Conservation (phyloP, 2,329 filamentous ascomycete genomes). For the Colletotrichum tamarilloi region DNA sequence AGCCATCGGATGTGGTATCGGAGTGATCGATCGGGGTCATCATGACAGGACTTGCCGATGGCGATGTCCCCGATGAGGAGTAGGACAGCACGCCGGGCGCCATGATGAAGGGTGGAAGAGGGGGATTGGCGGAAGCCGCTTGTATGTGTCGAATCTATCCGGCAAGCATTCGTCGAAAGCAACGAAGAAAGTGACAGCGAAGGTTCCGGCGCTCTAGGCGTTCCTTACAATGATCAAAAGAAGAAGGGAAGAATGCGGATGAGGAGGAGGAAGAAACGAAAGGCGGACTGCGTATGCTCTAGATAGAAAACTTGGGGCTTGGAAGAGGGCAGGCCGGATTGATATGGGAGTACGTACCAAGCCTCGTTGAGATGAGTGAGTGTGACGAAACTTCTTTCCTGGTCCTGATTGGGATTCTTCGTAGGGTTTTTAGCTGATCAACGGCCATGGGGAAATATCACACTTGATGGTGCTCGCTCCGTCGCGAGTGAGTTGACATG, state of each 20-base stretch:
- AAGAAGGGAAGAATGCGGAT: not conserved
- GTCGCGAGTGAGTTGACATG: slow-evolving; percentile 32
- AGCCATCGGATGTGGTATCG: slow-evolving; percentile 35
- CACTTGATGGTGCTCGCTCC: slow-evolving; percentile 28
- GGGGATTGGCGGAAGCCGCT: slow-evolving; percentile 31
- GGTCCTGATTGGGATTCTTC: slow-evolving; percentile 9
- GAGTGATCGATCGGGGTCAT: slow-evolving; percentile 36
- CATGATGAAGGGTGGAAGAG: slow-evolving; percentile 30
- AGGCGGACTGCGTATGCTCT: slow-evolving; percentile 31
- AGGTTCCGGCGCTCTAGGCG: slow-evolving; percentile 34
- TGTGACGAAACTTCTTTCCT: slow-evolving; percentile 27
- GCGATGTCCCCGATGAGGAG: slow-evolving; percentile 37
- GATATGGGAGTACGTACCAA: slow-evolving; percentile 34
- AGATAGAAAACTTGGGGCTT: slow-evolving; percentile 16
- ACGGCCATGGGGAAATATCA: slow-evolving; percentile 2
- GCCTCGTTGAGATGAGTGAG: slow-evolving; percentile 36
- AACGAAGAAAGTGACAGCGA: slow-evolving; percentile 29
- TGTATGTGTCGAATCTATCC: slow-evolving; percentile 15
- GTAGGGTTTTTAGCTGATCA: slow-evolving; percentile 35
- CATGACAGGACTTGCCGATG: slow-evolving; percentile 36
- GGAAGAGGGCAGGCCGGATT: slow-evolving; percentile 29
- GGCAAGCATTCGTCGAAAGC: slow-evolving; percentile 31
- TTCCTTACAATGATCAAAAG: slow-evolving; percentile 14
- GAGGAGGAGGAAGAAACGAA: slow-evolving; percentile 26
- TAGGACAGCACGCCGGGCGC: slow-evolving; percentile 35